Conservation (phyloP, 805 yeast genomes). For the Metschnikowia bowlesiae region DNA sequence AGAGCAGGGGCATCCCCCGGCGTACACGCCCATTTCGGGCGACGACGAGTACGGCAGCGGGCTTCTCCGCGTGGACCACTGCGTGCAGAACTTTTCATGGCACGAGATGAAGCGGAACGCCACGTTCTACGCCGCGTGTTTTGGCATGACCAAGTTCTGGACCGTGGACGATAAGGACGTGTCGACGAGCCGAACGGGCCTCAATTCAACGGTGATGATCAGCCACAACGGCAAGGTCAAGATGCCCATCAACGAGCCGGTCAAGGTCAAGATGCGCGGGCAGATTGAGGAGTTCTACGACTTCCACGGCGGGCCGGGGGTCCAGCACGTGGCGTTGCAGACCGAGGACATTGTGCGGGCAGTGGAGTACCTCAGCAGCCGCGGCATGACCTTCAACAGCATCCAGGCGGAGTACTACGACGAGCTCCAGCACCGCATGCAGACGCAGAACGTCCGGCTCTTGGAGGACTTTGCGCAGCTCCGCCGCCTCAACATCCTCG, state of each 20-base stretch:
- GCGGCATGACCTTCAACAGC: constrained; percentile 68
- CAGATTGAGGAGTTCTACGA: constrained; percentile 82
- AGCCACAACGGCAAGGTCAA: constrained; percentile 59
- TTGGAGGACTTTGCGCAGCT: constrained; percentile 51
- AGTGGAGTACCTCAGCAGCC: constrained; percentile 46
- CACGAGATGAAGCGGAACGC: constrained; percentile 57
- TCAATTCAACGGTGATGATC: constrained; percentile 74
- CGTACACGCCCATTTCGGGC: constrained; percentile 73
- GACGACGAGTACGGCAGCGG: constrained; percentile 20
- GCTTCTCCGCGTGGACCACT: constrained; percentile 59
- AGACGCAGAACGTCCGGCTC: constrained; percentile 39
- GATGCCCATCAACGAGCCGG: constrained; percentile 87
- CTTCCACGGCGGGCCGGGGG: constrained; percentile 74
- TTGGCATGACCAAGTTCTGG: constrained; percentile 79
- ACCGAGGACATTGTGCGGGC: constrained; percentile 59
- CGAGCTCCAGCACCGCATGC: constrained; percentile 43
- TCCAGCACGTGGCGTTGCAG: constrained; percentile 74
- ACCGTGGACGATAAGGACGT: constrained; percentile 77
- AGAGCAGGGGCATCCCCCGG: constrained; percentile 56
- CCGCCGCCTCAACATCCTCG: constrained; percentile 52
- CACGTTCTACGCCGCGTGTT: constrained; percentile 52
- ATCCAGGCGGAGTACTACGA: constrained; percentile 58
- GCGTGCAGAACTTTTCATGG: constrained; percentile 79
- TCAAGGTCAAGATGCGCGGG: constrained; percentile 56
- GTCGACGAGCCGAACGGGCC: constrained; percentile 64